Evolutionary conservation across 225 moss, liverwort and hornwort genomes (phyloP).

Genomic region (Marchantia polymorpha): DNA sequence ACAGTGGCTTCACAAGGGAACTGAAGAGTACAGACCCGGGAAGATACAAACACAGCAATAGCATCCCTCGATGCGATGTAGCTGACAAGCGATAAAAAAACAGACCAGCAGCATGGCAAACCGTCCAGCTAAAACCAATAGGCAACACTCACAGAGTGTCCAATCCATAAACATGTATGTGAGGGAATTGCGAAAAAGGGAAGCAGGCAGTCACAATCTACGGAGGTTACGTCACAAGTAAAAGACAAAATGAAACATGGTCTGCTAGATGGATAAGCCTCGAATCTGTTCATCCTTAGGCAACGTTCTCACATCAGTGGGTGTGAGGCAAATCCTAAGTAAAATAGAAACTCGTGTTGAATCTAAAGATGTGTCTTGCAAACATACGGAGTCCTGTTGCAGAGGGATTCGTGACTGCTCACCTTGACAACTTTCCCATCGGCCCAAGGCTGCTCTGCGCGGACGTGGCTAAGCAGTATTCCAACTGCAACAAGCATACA

Average conservation of each 20-base stretch:
- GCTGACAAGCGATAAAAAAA: background rate
- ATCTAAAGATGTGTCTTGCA: background rate
- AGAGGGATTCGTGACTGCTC: background rate
- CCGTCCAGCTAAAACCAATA: background rate
- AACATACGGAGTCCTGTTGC: background rate
- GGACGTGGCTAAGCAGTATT: constrained; percentile 73
- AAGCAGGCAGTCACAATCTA: too few relatives aligned
- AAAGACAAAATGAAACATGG: too few relatives aligned
- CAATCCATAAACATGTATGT: too few relatives aligned
- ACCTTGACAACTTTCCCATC: constrained; percentile 91
- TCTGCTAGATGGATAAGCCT: background rate
- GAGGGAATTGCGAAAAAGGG: too few relatives aligned
- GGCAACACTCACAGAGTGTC: too few relatives aligned
- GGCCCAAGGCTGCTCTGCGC: constrained; percentile 71
- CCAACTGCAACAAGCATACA: constrained; percentile 52
- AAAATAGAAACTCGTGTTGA: background rate
- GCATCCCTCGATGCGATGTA: background rate
- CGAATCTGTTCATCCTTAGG: background rate
- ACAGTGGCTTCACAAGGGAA: too few relatives aligned
- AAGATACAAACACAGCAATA: background rate
- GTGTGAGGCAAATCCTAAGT: background rate
- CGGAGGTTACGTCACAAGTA: too few relatives aligned
- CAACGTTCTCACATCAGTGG: background rate
- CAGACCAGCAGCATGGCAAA: background rate
- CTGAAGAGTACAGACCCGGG: background rate